Conservation (phyloP, 306 rosid species). For the Medicago lupulina region DNA sequence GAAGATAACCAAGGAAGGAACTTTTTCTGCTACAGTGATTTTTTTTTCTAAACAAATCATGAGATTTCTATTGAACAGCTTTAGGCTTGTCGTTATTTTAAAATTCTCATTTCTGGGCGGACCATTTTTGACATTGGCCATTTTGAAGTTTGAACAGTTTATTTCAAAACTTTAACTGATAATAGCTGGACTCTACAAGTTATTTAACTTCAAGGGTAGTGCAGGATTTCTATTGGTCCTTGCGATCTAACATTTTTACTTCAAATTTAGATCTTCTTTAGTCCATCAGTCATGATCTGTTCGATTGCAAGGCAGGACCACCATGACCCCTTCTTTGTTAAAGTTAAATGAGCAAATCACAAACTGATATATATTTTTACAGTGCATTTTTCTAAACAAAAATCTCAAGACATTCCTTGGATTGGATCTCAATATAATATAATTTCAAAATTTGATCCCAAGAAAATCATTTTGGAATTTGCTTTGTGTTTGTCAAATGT, state of each 20-base stretch:
- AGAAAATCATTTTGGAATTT: constrained; percentile 4
- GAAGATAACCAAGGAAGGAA: constrained; percentile 26
- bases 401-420: neutral
- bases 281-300: neutral
- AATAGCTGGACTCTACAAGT: neutral
- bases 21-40: neutral
- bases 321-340: neutral
- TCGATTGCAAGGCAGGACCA: neutral
- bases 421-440: constrained; percentile 1
- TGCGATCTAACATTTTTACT: neutral
- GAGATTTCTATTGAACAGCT: neutral
- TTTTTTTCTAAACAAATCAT: neutral
- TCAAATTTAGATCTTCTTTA: constrained; percentile 4
- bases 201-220: neutral
- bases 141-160: neutral
- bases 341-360: neutral
- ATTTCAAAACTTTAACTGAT: neutral
- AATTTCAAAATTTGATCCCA: neutral
- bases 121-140: neutral
- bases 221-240: constrained; percentile 6
- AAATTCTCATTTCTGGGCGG: neutral
- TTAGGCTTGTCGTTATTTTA: neutral
- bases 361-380: neutral
- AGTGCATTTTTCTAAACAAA: neutral
- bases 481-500: constrained; percentile 9